Percentiles rank a stretch among this genome's conserved stretches.
Evolutionary conservation across 1,139 yeast species (phyloP).

Genomic region (Candida albicans): DNA sequence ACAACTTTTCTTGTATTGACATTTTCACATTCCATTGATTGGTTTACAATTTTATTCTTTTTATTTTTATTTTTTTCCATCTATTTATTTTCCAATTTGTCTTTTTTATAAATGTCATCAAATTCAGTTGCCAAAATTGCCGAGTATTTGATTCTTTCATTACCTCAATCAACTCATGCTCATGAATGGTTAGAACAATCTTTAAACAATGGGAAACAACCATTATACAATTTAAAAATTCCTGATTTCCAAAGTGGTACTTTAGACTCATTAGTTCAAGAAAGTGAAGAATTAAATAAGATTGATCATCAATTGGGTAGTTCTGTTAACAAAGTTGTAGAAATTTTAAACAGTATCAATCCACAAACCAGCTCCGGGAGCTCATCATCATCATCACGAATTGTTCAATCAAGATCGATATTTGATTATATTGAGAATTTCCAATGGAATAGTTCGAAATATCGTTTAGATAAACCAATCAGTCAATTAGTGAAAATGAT

Average conservation of each 20-base stretch:
- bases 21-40: too few relatives aligned
- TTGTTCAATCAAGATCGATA: slow-evolving; percentile 48
- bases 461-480: slow-evolving; percentile 80
- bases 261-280: slow-evolving; percentile 84
- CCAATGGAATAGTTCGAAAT: slow-evolving; percentile 85
- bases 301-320: slow-evolving; percentile 72
- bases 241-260: slow-evolving; percentile 97
- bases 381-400: slow-evolving; percentile 23
- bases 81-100: too few relatives aligned
- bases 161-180: slow-evolving; percentile 51
- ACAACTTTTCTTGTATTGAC: too few relatives aligned
- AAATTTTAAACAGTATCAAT: slow-evolving; percentile 56
- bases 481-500: slow-evolving; percentile 70
- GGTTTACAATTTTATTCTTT: too few relatives aligned
- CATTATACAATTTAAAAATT: slow-evolving; percentile 50
- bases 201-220: slow-evolving; percentile 44
- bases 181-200: slow-evolving; percentile 45
- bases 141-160: slow-evolving; percentile 50
- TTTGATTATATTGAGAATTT: slow-evolving; percentile 70
- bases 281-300: slow-evolving; percentile 85
- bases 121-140: slow-evolving; percentile 21
- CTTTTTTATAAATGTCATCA: slow-evolving; percentile 1
- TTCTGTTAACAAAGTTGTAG: slow-evolving; percentile 73
- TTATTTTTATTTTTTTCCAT: too few relatives aligned
- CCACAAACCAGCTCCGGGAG: slow-evolving; percentile 28